These are phyloP conservation scores for Coniochaeta pulveracea DNA, from an alignment of 2,329 filamentous ascomycete species.

Conservation along the genomic window DNA sequence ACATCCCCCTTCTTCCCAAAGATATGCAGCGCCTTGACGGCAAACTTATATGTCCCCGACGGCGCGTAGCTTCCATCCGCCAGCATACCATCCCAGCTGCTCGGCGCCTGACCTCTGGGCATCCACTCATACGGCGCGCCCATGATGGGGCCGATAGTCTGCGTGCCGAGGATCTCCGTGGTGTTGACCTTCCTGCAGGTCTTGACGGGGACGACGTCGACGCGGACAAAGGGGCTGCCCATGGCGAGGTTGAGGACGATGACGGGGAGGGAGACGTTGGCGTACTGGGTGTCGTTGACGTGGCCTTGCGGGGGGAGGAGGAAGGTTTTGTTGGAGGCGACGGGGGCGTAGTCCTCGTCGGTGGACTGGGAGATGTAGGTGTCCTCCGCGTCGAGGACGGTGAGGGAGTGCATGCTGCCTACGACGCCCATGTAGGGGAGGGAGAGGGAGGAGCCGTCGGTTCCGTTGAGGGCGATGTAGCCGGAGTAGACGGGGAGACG, in stretches of 20 bases:
- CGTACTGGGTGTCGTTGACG: constrained; percentile 16
- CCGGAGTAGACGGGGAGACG: constrained; percentile 36
- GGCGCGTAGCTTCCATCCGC: constrained; percentile 34
- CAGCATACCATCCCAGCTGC: constrained; percentile 33
- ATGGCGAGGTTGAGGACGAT: constrained; percentile 30
- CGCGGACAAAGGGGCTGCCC: constrained; percentile 30
- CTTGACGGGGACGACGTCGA: constrained; percentile 30
- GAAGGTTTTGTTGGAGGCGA: constrained; percentile 26
- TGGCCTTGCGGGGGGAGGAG: constrained; percentile 27
- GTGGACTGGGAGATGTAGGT: constrained; percentile 19
- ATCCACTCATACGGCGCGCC: constrained; percentile 25
- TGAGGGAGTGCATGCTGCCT: constrained; percentile 23
- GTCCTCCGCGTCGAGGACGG: constrained; percentile 18
- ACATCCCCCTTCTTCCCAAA: constrained; percentile 31
- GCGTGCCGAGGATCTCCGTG: constrained; percentile 22
- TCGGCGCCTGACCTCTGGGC: constrained; percentile 19
- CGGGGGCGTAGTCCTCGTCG: constrained; percentile 10
- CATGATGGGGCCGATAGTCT: constrained; percentile 29
- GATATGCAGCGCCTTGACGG: constrained; percentile 35
- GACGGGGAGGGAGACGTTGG: constrained; percentile 22
- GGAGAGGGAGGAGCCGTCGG: constrained; percentile 24
- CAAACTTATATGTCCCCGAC: constrained; percentile 36
- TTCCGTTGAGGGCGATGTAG: constrained; percentile 32
- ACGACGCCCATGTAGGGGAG: constrained; percentile 27
- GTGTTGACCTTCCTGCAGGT: constrained; percentile 15